Percentiles rank a stretch among this genome's conserved stretches.
Conservation (phyloP, 306 rosid species). For the Luffa aegyptiaca region DNA sequence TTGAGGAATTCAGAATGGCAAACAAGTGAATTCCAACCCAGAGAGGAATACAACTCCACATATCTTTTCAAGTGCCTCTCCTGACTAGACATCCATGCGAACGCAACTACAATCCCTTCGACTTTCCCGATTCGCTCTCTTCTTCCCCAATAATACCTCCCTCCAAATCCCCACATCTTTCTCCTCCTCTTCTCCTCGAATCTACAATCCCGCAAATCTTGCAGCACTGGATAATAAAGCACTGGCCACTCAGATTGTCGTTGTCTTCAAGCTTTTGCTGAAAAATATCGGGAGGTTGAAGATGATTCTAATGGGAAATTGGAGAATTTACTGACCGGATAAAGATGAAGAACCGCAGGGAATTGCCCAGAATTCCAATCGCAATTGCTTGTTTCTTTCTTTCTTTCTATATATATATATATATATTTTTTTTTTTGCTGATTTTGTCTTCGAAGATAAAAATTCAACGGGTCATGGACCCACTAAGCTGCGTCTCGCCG, state of each 20-base stretch:
- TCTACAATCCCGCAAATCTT: background rate
- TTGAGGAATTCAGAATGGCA: conserved; percentile 84
- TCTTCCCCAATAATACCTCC: conserved; percentile 76
- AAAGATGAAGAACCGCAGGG: background rate
- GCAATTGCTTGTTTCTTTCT: background rate
- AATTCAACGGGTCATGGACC: background rate
- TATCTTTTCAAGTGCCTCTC: conserved; percentile 60
- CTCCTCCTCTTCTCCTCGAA: conserved; percentile 4
- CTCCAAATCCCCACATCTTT: conserved; percentile 92
- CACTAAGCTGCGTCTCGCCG: background rate
- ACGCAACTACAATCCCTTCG: conserved; percentile 71
- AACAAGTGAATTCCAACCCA: conserved; percentile 74
- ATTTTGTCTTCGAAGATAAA: background rate
- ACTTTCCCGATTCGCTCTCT: conserved; percentile 35
- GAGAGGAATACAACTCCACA: conserved; percentile 58
- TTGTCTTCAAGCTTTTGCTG: background rate
- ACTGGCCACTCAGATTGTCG: background rate
- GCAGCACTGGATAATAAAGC: background rate
- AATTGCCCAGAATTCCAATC: background rate
- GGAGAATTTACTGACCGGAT: background rate
- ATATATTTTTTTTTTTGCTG: background rate
- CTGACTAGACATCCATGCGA: conserved; percentile 89
- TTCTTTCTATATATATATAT: background rate
- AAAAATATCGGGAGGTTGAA: background rate
- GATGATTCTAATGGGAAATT: background rate